These are phyloP conservation scores for Monosporozyma yasuniensis DNA, from an alignment of 805 yeast species.

Conservation along the genomic window DNA sequence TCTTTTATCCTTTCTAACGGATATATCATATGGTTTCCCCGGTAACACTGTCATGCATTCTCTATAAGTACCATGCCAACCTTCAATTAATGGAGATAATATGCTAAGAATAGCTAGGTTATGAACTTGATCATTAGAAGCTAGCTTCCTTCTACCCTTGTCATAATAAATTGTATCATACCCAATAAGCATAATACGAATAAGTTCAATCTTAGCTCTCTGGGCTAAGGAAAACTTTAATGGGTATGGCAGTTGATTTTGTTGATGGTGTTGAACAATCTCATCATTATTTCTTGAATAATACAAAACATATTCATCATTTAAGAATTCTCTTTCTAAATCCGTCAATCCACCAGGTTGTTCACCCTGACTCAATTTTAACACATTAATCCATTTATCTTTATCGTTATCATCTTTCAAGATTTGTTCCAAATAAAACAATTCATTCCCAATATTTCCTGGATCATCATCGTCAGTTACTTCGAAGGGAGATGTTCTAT, in stretches of 20 bases:
- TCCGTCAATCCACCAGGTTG: conserved; percentile 14
- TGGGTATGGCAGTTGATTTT: conserved; percentile 12
- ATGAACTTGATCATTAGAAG: conserved; percentile 44
- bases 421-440: conserved; percentile 24
- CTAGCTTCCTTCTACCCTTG: conserved; percentile 39
- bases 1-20: conserved; percentile 23
- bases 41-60: conserved; percentile 43
- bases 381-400: conserved; percentile 19
- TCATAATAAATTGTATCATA: conserved; percentile 75
- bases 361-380: conserved; percentile 8
- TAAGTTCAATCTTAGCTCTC: conserved; percentile 68
- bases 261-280: conserved; percentile 4
- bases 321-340: conserved; percentile 25
- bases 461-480: conserved; percentile 33
- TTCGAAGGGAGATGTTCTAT: neutral
- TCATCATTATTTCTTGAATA: conserved; percentile 12
- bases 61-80: conserved; percentile 64
- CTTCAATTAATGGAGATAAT: conserved; percentile 65
- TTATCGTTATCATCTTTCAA: conserved; percentile 17
- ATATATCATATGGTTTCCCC: conserved; percentile 25
- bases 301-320: conserved; percentile 28
- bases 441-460: conserved; percentile 26
- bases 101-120: conserved; percentile 64
- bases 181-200: conserved; percentile 72
- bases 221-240: conserved; percentile 54